phyloP scores from a whole-genome alignment of 2,329 filamentous ascomycete genomes.

The Paecilomyces niveus region DNA sequence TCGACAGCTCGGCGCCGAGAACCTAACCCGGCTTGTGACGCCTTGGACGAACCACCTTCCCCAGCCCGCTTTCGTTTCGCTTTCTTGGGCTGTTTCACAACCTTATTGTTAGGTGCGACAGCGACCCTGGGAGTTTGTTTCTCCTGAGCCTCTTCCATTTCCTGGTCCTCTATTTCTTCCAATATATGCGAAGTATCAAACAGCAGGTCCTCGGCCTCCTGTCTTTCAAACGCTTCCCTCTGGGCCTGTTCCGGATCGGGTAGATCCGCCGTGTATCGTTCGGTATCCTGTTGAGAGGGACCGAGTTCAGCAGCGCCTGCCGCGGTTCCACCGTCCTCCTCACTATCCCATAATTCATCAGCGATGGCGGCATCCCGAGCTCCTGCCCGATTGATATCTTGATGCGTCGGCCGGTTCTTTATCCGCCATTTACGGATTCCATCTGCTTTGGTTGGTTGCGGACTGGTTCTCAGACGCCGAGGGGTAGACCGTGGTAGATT shows the following conservation, averaged over 20 bases:
- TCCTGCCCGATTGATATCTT: conserved; percentile 8
- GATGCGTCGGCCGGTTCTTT: conserved; percentile 7
- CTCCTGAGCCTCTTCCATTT: conserved; percentile 6
- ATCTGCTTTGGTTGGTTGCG: conserved; percentile 7
- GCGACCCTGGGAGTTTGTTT: no score
- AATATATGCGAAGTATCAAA: conserved; percentile 8
- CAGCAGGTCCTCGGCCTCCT: conserved; percentile 7
- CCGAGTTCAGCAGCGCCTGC: conserved; percentile 3
- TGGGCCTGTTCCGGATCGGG: conserved; percentile 9
- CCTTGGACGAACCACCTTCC: no score
- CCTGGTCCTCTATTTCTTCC: conserved; percentile 4
- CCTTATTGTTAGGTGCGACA: no score
- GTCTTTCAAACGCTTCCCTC: conserved; percentile 8
- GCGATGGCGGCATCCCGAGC: conserved; percentile 10
- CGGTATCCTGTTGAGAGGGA: conserved; percentile 5
- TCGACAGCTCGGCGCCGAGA: no score
- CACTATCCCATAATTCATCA: conserved; percentile 8
- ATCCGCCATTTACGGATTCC: conserved; percentile 5
- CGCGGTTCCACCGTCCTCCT: conserved; percentile 3
- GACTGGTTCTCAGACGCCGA: conserved; percentile 5
- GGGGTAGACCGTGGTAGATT: conserved; percentile 5
- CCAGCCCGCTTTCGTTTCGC: no score
- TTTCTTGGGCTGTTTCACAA: no score
- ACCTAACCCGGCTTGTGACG: no score
- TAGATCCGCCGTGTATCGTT: conserved; percentile 7